These are phyloP conservation scores for Meripilus lineatus DNA, from an alignment of 1,284 basidiomycete species.

Conservation along the genomic window DNA sequence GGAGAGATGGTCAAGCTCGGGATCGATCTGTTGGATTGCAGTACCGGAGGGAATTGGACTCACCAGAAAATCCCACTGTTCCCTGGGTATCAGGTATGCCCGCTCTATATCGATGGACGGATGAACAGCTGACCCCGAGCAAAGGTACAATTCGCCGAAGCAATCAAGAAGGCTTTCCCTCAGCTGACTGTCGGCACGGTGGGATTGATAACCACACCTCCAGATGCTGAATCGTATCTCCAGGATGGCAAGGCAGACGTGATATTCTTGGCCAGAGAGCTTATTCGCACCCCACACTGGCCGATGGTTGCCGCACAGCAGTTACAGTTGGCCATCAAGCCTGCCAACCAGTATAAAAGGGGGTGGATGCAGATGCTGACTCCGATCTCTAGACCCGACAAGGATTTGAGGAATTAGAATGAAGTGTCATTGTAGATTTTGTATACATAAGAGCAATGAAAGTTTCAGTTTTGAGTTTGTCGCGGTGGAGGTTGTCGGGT, in stretches of 20 bases:
- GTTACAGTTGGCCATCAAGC: constrained; percentile 53
- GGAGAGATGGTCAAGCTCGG: constrained; percentile 56
- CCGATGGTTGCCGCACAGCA: constrained; percentile 47
- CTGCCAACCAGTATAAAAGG: constrained; percentile 63
- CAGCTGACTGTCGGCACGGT: constrained; percentile 58
- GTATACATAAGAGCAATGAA: too few relatives aligned
- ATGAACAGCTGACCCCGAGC: constrained; percentile 3
- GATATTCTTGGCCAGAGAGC: constrained; percentile 62
- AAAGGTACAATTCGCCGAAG: constrained; percentile 67
- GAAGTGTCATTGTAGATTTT: background rate
- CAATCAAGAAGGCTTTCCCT: constrained; percentile 60
- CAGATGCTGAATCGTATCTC: constrained; percentile 64
- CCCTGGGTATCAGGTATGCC: constrained; percentile 62
- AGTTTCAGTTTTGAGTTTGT: too few relatives aligned
- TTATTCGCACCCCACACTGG: constrained; percentile 58
- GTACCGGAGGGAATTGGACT: constrained; percentile 63
- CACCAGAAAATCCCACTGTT: constrained; percentile 53
- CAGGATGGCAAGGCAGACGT: constrained; percentile 65
- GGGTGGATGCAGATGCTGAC: constrained; percentile 50
- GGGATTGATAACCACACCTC: constrained; percentile 66
- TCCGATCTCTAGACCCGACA: constrained; percentile 16
- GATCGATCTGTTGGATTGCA: constrained; percentile 71
- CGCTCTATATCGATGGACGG: background rate
- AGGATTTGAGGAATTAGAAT: background rate
- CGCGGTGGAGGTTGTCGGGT: too few relatives aligned